These are phyloP conservation scores for Citrus medica DNA, from an alignment of 345 rosid species.

Conservation along the genomic window DNA sequence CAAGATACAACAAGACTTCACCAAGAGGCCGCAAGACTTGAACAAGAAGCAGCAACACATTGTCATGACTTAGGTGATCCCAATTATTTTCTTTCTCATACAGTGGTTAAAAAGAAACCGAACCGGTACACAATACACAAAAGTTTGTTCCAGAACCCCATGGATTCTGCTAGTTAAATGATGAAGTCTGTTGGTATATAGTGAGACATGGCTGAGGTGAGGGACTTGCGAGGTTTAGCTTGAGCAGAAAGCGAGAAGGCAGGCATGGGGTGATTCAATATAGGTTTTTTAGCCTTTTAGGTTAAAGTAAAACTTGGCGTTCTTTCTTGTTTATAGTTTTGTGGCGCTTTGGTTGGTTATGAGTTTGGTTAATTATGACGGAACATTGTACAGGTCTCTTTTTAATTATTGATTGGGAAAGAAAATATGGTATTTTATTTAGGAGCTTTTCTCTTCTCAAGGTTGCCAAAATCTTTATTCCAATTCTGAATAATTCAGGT, in stretches of 20 bases:
- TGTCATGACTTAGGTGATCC: conserved; percentile 32
- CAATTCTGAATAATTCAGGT: background rate
- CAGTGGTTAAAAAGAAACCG: background rate
- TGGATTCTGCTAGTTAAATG: background rate
- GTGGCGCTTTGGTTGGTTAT: background rate
- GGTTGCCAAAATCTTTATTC: background rate
- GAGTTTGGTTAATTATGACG: background rate
- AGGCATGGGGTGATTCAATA: background rate
- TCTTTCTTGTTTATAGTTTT: conserved; percentile 18
- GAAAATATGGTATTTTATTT: background rate
- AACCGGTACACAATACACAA: conserved; percentile 5
- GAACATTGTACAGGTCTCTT: conserved; percentile 53
- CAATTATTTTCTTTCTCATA: background rate
- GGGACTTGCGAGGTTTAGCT: background rate
- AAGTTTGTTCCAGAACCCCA: background rate
- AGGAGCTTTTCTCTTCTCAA: background rate
- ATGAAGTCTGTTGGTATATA: background rate
- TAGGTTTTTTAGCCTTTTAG: background rate
- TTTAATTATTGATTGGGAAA: conserved; percentile 6
- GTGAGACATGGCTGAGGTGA: no score
- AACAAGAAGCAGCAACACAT: conserved; percentile 35
- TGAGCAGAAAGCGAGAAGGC: background rate
- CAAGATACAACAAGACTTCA: conserved; percentile 23
- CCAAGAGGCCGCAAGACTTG: conserved; percentile 22
- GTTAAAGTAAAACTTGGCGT: background rate